phyloP scores from a whole-genome alignment of 2,329 filamentous ascomycete species.

The Bipolaris oryzae region DNA sequence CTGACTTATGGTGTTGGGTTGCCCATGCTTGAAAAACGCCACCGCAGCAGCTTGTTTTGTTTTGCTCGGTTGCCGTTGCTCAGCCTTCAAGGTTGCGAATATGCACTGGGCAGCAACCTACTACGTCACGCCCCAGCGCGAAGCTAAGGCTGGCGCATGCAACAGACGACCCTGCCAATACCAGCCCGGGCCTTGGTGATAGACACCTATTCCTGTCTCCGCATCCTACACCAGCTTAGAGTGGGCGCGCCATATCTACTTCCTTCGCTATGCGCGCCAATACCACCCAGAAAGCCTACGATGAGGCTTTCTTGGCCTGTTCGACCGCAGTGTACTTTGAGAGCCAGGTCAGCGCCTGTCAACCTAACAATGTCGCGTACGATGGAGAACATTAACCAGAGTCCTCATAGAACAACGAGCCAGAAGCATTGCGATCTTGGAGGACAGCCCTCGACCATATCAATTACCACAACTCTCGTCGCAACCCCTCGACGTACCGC shows the following conservation, averaged over 20 bases:
- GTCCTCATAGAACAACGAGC: constrained; percentile 77
- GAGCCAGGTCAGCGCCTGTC: constrained; percentile 68
- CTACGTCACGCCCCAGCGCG: constrained; percentile 43
- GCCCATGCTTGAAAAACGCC: constrained; percentile 2
- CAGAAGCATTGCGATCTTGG: constrained; percentile 90
- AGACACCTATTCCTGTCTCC: constrained; percentile 41
- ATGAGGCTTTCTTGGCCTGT: constrained; percentile 92
- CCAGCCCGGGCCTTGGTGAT: constrained; percentile 16
- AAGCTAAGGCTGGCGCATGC: constrained; percentile 29
- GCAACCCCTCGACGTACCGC: constrained; percentile 69
- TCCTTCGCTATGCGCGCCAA: constrained; percentile 59
- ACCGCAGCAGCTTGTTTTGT: constrained; percentile 18
- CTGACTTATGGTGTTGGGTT: neutral
- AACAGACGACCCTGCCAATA: constrained; percentile 29
- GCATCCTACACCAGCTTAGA: constrained; percentile 46
- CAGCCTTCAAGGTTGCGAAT: constrained; percentile 22
- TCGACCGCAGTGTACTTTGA: constrained; percentile 97
- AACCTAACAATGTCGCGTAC: neutral
- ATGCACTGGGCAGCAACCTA: constrained; percentile 34
- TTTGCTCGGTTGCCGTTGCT: constrained; percentile 21
- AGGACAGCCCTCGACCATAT: constrained; percentile 86
- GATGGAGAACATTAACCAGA: constrained; percentile 4
- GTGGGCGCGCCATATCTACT: constrained; percentile 10
- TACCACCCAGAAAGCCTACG: constrained; percentile 93
- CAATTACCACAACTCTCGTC: constrained; percentile 80